Evolutionary conservation across 495 filamentous ascomycete species (phyloP), one percentile per base, ranked within the genome.

Genomic region (Tuber magnatum): DNA sequence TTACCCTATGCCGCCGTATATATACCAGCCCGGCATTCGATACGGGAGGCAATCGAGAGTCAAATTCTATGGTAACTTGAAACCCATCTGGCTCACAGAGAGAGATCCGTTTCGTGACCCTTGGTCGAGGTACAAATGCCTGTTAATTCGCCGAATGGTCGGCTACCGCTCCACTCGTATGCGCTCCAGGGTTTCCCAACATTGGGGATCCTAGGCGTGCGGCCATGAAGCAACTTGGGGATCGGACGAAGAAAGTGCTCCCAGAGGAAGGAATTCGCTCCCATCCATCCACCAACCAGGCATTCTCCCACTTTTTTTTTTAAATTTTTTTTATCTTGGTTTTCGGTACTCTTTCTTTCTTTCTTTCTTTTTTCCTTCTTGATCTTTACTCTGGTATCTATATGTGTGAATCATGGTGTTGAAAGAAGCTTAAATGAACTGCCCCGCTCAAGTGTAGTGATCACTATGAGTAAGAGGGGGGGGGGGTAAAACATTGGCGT

Each of bases 101-200:
- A 61, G 69, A 71, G 69, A 71, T 43, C 56, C 73, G 56, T 73
- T 70, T 39, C 44, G 42, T 73, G 61, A 61, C 71, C 71, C 38
- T 51, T 32, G 65, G 68, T 46, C 22, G 71, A 44, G 46, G 32
- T 43, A 48, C 48, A 46, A 68, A 75, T 75, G 65, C n/a, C 73
- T 39, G 71, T 40, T 51, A 77, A 77, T 71, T 71, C 68, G 75
- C 73, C 68, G 73, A 71, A 68, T 77, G 73, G 68, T 43, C 74
- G 38, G 24, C 68, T 71, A 51, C 39, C 39, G 39, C 44, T 75
- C 74, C 74, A 61, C 70, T 70, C 39, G 41, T 69, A 28, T 44
- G 73, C 73, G 56, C 56, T 7, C 56, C n/a, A 65, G 56, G 56
- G 8, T 18, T 65, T 32, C 56, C 56, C n/a, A 65, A 35, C 18